A percentile compares a stretch with the other conserved stretches of the same genome.
phyloP scores from a whole-genome alignment of 192 early-diverging fungal species.

The Lobulomyces angularis region DNA sequence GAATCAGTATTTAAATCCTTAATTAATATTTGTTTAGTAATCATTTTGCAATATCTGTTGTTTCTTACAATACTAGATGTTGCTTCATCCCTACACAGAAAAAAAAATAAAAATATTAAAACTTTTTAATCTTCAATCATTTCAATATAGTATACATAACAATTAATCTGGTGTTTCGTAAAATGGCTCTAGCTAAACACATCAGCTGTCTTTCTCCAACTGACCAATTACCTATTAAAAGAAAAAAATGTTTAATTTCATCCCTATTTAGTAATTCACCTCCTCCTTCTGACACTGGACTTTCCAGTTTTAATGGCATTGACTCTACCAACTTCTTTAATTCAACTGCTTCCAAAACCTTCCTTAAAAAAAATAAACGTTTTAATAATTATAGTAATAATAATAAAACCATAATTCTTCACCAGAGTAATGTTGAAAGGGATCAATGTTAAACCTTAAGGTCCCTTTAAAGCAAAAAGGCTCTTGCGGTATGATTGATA shows the following conservation, averaged over 20 bases:
- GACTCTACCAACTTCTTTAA: conserved; percentile 17
- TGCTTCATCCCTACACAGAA: too few relatives aligned
- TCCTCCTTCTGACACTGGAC: conserved; percentile 65
- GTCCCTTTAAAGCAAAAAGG: conserved; percentile 48
- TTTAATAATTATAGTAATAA: too few relatives aligned
- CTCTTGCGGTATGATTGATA: conserved; percentile 54
- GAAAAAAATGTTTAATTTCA: too few relatives aligned
- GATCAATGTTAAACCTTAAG: conserved; percentile 69
- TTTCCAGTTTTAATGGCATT: conserved; percentile 42
- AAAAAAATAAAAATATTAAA: too few relatives aligned
- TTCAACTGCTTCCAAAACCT: conserved; percentile 44
- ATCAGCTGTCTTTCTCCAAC: conserved; percentile 44
- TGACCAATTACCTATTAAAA: conserved; percentile 56
- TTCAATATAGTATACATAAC: too few relatives aligned
- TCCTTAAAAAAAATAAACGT: too few relatives aligned
- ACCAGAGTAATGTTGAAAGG: conserved; percentile 45
- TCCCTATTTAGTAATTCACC: too few relatives aligned
- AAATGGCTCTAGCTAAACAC: conserved; percentile 6
- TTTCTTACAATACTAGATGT: too few relatives aligned
- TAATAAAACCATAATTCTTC: conserved; percentile 59
- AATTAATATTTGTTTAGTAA: too few relatives aligned
- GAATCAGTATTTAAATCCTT: not conserved
- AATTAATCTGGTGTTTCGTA: too few relatives aligned
- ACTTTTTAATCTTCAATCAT: too few relatives aligned
- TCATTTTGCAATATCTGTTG: too few relatives aligned